phyloP scores from a whole-genome alignment of 768 basidiomycete species.

The Neoboletus brunneissimus region DNA sequence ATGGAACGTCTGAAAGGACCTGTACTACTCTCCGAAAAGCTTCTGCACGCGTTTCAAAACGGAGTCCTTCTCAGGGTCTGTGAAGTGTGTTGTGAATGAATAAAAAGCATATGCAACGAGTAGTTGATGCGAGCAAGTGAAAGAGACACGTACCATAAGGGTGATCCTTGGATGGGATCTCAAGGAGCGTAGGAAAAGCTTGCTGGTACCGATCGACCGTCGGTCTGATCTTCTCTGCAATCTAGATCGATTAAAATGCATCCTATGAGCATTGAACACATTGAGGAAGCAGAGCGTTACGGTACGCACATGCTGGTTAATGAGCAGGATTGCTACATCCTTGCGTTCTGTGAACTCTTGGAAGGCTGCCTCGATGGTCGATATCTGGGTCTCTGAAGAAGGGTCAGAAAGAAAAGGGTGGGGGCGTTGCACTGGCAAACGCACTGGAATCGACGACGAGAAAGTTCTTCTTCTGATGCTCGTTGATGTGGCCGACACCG shows the following conservation, averaged over 20 bases:
- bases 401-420: conserved; percentile 10
- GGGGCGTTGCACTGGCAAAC: conserved; percentile 28
- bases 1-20: conserved; percentile 10
- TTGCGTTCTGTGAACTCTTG: conserved; percentile 92
- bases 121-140: neutral
- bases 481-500: conserved; percentile 88
- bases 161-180: conserved; percentile 98
- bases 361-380: conserved; percentile 88
- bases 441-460: conserved; percentile 90
- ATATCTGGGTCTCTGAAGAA: conserved; percentile 78
- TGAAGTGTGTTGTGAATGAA: conserved; percentile 19
- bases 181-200: conserved; percentile 93
- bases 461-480: conserved; percentile 96
- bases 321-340: conserved; percentile 94
- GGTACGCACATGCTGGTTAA: conserved; percentile 91
- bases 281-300: neutral
- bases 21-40: conserved; percentile 80
- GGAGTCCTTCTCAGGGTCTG: conserved; percentile 95
- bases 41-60: conserved; percentile 96
- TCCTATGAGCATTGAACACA: conserved; percentile 6
- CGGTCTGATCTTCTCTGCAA: conserved; percentile 96
- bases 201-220: conserved; percentile 94
- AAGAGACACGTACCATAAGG: conserved; percentile 76
- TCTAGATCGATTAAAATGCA: conserved; percentile 43
- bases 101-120: conserved; percentile 7